Evolutionary conservation across 2,329 filamentous ascomycete genomes (phyloP).

Genomic region (Xylariales sp.): DNA sequence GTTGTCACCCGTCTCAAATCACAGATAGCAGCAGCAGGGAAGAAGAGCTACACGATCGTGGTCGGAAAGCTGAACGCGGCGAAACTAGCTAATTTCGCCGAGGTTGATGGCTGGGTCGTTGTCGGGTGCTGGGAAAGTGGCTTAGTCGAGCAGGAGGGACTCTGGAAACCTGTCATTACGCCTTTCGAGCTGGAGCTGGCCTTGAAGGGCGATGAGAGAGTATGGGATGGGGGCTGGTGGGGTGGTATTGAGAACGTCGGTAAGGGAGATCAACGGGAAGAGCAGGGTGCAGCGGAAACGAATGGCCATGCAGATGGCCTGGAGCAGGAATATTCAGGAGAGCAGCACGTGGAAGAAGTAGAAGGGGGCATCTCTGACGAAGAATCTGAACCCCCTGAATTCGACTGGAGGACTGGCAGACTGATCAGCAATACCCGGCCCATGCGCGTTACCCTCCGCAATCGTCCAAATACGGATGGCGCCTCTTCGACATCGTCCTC

Average conservation of each 20-base stretch:
- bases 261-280: slow-evolving; percentile 13
- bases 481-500: slow-evolving; percentile 13
- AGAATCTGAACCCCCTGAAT: slow-evolving; percentile 80
- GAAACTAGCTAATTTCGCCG: slow-evolving; percentile 93
- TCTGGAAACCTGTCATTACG: slow-evolving; percentile 88
- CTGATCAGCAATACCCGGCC: slow-evolving; percentile 77
- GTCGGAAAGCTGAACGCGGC: slow-evolving; percentile 95
- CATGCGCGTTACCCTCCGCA: slow-evolving; percentile 46
- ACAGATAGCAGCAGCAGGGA: slow-evolving; percentile 73
- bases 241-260: slow-evolving; percentile 71
- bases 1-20: slow-evolving; percentile 70
- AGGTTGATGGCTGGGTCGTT: slow-evolving; percentile 94
- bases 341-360: slow-evolving; percentile 22
- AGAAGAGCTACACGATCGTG: slow-evolving; percentile 94
- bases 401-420: slow-evolving; percentile 82
- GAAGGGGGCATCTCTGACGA: slow-evolving; percentile 51
- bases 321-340: too few species aligned
- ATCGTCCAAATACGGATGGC: slow-evolving; percentile 21
- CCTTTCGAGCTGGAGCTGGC: slow-evolving; percentile 86
- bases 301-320: too few species aligned
- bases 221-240: slow-evolving; percentile 88
- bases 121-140: slow-evolving; percentile 98
- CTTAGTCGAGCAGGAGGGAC: slow-evolving; percentile 81
- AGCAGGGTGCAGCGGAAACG: slow-evolving; percentile 13
- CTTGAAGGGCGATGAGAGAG: slow-evolving; percentile 66